These are phyloP conservation scores for Schizopora paradoxa DNA, from an alignment of 1,284 basidiomycete genomes.

Conservation along the genomic window DNA sequence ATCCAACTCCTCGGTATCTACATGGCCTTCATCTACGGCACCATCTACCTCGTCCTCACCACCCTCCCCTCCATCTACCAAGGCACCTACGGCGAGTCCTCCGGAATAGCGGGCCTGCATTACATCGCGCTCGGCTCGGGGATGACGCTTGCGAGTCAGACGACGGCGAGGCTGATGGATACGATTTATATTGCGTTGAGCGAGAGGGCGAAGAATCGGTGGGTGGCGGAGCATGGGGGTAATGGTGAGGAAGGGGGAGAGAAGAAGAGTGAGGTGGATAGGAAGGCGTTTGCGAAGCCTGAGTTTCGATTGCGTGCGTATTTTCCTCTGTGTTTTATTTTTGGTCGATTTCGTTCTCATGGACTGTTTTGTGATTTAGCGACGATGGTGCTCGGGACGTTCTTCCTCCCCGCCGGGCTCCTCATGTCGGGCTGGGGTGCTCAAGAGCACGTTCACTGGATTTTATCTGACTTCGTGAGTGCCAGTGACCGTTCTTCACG, in stretches of 20 bases:
- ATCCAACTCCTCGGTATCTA: conserved; percentile 34
- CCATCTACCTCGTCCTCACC: conserved; percentile 45
- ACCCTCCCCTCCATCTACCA: conserved; percentile 60
- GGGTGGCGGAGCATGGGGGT: too few species aligned
- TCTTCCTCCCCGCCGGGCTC: conserved; percentile 52
- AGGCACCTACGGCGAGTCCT: conserved; percentile 40
- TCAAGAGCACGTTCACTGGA: conserved; percentile 52
- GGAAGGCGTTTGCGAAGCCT: conserved; percentile 51
- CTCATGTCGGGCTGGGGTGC: conserved; percentile 65
- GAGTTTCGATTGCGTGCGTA: conserved; percentile 46
- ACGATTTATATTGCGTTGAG: conserved; percentile 44
- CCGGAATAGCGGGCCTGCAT: conserved; percentile 54
- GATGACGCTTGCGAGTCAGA: conserved; percentile 45
- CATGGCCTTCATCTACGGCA: conserved; percentile 39
- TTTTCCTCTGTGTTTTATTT: conserved; percentile 18
- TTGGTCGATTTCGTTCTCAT: conserved; percentile 5
- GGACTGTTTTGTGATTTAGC: conserved; percentile 31
- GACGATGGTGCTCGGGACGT: conserved; percentile 50
- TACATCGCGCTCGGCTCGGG: conserved; percentile 62
- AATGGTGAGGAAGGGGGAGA: too few species aligned
- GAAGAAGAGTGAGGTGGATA: too few species aligned
- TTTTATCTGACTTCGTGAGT: conserved; percentile 58
- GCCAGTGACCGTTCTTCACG: neutral
- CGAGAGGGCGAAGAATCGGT: conserved; percentile 46
- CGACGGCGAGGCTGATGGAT: conserved; percentile 55